These are phyloP conservation scores for Kluyveromyces marxianus DNA, from an alignment of 1,139 yeast species.

Conservation along the genomic window DNA sequence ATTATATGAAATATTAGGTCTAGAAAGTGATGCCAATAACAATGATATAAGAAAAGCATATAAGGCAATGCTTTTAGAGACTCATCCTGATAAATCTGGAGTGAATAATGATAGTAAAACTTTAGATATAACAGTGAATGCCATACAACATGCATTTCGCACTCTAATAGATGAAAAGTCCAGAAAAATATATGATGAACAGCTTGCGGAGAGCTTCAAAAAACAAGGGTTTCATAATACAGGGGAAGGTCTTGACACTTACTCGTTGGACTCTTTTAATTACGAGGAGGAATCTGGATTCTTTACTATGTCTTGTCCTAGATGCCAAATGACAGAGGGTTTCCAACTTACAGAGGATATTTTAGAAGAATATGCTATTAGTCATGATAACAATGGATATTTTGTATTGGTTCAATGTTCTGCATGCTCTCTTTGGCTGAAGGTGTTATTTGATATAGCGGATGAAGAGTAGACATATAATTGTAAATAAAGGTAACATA, in stretches of 20 bases:
- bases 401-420: conserved; percentile 70
- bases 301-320: conserved; percentile 52
- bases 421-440: conserved; percentile 80
- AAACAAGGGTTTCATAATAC: conserved; percentile 43
- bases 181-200: conserved; percentile 44
- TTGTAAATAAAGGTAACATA: not conserved
- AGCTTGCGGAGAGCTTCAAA: conserved; percentile 35
- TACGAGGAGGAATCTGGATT: conserved; percentile 22
- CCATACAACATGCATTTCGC: conserved; percentile 54
- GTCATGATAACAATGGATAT: conserved; percentile 45
- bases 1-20: conserved; percentile 48
- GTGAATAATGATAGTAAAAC: conserved; percentile 4
- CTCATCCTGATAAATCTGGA: conserved; percentile 70
- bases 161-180: conserved; percentile 37
- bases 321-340: conserved; percentile 55
- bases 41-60: conserved; percentile 56
- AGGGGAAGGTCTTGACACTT: conserved; percentile 63
- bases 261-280: conserved; percentile 54
- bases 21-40: conserved; percentile 34
- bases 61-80: conserved; percentile 43
- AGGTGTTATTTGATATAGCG: conserved; percentile 48
- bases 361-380: conserved; percentile 45
- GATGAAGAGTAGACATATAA: conserved; percentile 11
- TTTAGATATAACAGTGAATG: conserved; percentile 27
- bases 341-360: conserved; percentile 55